These are phyloP conservation scores for Aspergillus biplanus DNA, from an alignment of 495 filamentous ascomycete species.

Conservation along the genomic window DNA sequence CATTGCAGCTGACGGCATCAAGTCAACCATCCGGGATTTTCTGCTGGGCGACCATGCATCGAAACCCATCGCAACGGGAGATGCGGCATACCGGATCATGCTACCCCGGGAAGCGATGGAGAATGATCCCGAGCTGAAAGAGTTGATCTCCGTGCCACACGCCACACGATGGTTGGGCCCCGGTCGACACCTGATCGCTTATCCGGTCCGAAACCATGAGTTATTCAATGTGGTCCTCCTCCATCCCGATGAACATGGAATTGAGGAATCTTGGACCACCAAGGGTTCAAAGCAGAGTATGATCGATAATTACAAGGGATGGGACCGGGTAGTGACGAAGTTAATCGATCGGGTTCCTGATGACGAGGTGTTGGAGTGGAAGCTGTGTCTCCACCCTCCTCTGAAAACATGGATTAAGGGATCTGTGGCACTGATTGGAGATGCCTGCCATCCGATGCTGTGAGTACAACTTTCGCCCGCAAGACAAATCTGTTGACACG, in stretches of 20 bases:
- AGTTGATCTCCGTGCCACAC: constrained; percentile 41
- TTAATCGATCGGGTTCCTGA: constrained; percentile 46
- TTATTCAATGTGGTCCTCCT: constrained; percentile 49
- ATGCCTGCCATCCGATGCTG: constrained; percentile 71
- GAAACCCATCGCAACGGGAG: constrained; percentile 42
- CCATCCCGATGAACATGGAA: constrained; percentile 41
- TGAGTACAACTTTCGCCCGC: constrained; percentile 23
- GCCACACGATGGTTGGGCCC: constrained; percentile 51
- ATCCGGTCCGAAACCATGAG: constrained; percentile 47
- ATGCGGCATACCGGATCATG: constrained; percentile 51
- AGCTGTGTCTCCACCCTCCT: constrained; percentile 59
- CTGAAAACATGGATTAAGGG: constrained; percentile 60
- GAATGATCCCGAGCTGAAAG: constrained; percentile 38
- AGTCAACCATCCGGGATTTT: constrained; percentile 41
- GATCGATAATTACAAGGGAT: constrained; percentile 45
- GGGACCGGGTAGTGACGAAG: constrained; percentile 40
- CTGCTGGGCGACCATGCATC: constrained; percentile 33
- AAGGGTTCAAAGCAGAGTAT: constrained; percentile 47
- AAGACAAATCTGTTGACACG: not conserved
- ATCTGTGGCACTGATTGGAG: constrained; percentile 65
- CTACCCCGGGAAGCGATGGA: constrained; percentile 42
- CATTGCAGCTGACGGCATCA: constrained; percentile 54
- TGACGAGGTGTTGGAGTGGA: constrained; percentile 65
- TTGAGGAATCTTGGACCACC: constrained; percentile 49
- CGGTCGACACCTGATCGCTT: constrained; percentile 47